These are phyloP conservation scores for Oryza meyeriana DNA, from an alignment of 176 grass and related monocot species.

Conservation along the genomic window DNA sequence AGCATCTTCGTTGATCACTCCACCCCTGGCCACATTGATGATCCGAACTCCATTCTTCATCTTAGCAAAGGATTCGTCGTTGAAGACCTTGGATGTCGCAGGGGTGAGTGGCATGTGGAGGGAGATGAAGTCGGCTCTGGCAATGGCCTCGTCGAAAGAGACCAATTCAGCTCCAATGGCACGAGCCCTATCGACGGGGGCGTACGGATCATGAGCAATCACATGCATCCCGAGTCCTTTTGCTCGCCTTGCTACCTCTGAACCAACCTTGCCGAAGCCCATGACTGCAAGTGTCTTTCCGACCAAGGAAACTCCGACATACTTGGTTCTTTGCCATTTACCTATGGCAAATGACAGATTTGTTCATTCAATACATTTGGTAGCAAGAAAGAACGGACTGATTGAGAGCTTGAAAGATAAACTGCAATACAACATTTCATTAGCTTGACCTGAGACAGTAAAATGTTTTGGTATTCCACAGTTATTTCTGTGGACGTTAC, in stretches of 20 bases:
- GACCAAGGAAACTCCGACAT: slow-evolving; percentile 88
- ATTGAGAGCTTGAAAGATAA: not conserved
- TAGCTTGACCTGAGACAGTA: not conserved
- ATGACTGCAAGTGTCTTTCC: slow-evolving; percentile 87
- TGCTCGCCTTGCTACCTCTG: slow-evolving; percentile 84
- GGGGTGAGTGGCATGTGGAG: slow-evolving; percentile 91
- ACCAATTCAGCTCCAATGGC: slow-evolving; percentile 86
- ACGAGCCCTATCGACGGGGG: slow-evolving; percentile 70
- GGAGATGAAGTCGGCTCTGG: slow-evolving; percentile 87
- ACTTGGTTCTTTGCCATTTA: slow-evolving; percentile 89
- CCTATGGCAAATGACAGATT: slow-evolving; percentile 38
- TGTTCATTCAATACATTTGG: slow-evolving; percentile 18
- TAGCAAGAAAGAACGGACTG: not conserved
- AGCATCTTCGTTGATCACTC: slow-evolving; percentile 94
- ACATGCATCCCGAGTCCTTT: slow-evolving; percentile 93
- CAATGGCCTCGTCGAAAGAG: slow-evolving; percentile 82
- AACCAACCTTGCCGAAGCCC: slow-evolving; percentile 97
- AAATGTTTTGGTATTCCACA: not conserved
- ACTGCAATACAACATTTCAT: not conserved
- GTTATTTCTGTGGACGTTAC: not conserved
- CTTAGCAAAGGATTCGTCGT: slow-evolving; percentile 74
- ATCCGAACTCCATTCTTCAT: slow-evolving; percentile 90
- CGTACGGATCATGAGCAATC: slow-evolving; percentile 92
- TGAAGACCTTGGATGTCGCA: slow-evolving; percentile 74
- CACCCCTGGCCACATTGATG: slow-evolving; percentile 95